These are phyloP conservation scores for Centella asiatica DNA, from an alignment of 129 eudicot genomes.

Conservation along the genomic window DNA sequence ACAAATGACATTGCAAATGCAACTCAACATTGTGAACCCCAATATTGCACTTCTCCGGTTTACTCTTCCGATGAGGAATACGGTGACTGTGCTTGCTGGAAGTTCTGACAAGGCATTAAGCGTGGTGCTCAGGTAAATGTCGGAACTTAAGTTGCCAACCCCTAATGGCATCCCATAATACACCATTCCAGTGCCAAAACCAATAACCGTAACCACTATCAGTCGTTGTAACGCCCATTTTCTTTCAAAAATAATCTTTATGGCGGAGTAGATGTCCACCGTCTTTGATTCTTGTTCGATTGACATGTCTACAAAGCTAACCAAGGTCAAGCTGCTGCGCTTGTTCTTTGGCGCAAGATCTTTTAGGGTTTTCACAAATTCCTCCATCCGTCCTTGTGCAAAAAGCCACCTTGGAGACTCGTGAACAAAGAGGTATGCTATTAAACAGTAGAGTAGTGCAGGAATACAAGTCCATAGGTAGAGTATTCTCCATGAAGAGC, in stretches of 20 bases:
- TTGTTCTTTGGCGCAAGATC: background rate
- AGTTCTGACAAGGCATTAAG: slow-evolving; percentile 34
- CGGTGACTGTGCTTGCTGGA: slow-evolving; percentile 18
- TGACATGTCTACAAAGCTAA: background rate
- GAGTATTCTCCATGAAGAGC: slow-evolving; percentile 36
- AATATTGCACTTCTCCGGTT: slow-evolving; percentile 22
- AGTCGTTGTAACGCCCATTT: slow-evolving; percentile 22
- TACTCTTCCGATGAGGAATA: slow-evolving; percentile 17
- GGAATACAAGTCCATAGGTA: slow-evolving; percentile 42
- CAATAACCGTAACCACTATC: slow-evolving; percentile 13
- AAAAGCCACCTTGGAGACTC: slow-evolving; percentile 59
- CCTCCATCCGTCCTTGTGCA: slow-evolving; percentile 24
- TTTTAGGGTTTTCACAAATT: slow-evolving; percentile 17
- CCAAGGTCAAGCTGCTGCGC: background rate
- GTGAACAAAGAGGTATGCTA: slow-evolving; percentile 20
- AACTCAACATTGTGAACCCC: slow-evolving; percentile 21
- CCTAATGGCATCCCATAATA: slow-evolving; percentile 47
- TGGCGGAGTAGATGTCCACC: background rate
- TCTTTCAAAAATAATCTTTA: slow-evolving; percentile 14
- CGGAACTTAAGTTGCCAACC: slow-evolving; percentile 26
- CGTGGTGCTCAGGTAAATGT: slow-evolving; percentile 30
- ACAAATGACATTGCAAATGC: slow-evolving; percentile 22
- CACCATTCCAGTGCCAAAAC: slow-evolving; percentile 34
- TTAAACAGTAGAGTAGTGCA: slow-evolving; percentile 13
- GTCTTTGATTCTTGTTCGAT: background rate